Base-by-base conservation (phyloP, 768 basidiomycete species). In the Termitomyces bulborhizus region DNA sequence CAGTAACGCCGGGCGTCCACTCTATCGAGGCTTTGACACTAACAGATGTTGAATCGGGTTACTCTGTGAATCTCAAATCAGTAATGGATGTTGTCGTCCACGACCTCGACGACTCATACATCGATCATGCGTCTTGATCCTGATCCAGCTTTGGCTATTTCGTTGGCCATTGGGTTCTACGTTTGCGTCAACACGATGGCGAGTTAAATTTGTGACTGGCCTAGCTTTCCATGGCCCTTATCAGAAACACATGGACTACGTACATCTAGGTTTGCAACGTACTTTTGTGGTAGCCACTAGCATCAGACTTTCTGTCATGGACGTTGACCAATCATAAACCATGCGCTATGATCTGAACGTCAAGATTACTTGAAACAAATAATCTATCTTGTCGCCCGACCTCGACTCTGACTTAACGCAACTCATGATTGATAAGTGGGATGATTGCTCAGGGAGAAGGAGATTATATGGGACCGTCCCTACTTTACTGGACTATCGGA, bases 1-100 rank as follows among this genome's bases (percentile, higher is more conserved):
- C 92, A 3, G 72, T 94, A 46, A 77, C 81, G 7, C 85, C 90
- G 18, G 92, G 92, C 3, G 83, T 93, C 2, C 90, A 93, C 63
- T 75, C 84, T 2, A 78, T 94, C 49, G 84, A 88, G 57, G 76
- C 79, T 5, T 70, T 93, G 50, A 84, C 83, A 1, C 70, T 94
- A 50, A 86, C 84, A 1, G 92, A 93, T 60, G 71, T 88, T 4
- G 89, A 89, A 62, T 82, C 84, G 6, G 85, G 84, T 0, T 84
- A 80, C 65, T 76, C 83, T 0, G 82, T 88, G 68, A 88, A 90
- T 61, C 71, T 94, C 44, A 77, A 89, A 65, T 84, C 85, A 27
- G 85, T 88, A 3, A 77, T 90, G 71, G 88, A 90, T 64, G 70
- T 90, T 42, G 87, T 88, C 8, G 80, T 90, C 4, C 85, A 87